Conservation (phyloP, 768 basidiomycete species). For the Leccinum pellstonianum region DNA sequence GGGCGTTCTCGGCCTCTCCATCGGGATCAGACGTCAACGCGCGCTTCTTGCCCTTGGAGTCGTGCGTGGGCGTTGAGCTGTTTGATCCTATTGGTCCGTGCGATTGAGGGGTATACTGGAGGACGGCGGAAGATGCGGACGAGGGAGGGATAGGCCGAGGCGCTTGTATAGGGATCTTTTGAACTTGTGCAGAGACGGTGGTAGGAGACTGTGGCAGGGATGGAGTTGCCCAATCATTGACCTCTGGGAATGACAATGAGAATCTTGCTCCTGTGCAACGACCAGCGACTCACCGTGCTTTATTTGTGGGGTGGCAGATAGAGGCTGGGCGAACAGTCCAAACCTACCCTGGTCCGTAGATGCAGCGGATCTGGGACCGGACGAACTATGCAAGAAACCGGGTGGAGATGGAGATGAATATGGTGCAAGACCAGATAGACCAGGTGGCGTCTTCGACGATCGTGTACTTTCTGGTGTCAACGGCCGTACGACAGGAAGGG, state of each 20-base stretch:
- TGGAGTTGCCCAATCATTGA: conserved; percentile 26
- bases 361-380: conserved; percentile 22
- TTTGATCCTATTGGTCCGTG: conserved; percentile 17
- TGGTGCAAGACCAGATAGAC: conserved; percentile 31
- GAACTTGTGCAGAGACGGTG: conserved; percentile 8
- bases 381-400: conserved; percentile 33
- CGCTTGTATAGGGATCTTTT: conserved; percentile 29
- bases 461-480: conserved; percentile 34
- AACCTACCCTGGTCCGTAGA: conserved; percentile 20
- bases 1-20: conserved; percentile 25
- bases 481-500: conserved; percentile 18
- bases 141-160: conserved; percentile 28
- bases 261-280: neutral
- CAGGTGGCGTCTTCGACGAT: conserved; percentile 34
- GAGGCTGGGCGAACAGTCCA: conserved; percentile 17
- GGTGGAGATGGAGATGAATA: conserved; percentile 37
- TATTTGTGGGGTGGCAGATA: conserved; percentile 25
- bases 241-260: conserved; percentile 16
- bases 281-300: conserved; percentile 27
- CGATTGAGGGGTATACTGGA: conserved; percentile 26
- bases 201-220: conserved; percentile 18
- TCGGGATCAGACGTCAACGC: conserved; percentile 29
- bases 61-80: conserved; percentile 29
- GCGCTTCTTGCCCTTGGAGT: conserved; percentile 40
- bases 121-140: conserved; percentile 36